phyloP scores from a whole-genome alignment of 179 eudicot species.

The Amaranthus tricolor region DNA sequence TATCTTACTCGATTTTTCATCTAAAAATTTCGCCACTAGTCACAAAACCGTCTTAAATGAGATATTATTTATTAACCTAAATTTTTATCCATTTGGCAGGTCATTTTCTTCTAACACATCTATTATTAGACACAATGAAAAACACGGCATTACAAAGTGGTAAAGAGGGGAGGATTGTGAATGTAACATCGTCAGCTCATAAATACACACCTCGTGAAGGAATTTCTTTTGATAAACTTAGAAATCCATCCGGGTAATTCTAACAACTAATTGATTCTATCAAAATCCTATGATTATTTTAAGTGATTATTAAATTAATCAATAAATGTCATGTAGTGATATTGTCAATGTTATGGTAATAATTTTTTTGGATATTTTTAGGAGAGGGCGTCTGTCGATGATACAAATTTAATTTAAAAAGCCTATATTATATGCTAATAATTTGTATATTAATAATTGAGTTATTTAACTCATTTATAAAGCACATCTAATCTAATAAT shows the following conservation, averaged over 20 bases:
- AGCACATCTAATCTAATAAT: no score
- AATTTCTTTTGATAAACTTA: constrained; percentile 63
- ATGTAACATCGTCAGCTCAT: constrained; percentile 73
- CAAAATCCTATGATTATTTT: neutral
- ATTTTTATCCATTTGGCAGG: constrained; percentile 36
- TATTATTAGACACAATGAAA: constrained; percentile 75
- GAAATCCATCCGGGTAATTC: constrained; percentile 51
- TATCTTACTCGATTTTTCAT: no score
- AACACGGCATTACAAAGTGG: constrained; percentile 51
- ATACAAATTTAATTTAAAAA: no score
- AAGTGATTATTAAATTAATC: neutral
- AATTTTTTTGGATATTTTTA: no score
- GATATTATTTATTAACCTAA: no score
- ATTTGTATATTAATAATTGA: no score
- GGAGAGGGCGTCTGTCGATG: no score
- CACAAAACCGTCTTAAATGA: no score
- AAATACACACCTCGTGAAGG: constrained; percentile 50
- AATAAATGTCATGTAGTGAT: neutral
- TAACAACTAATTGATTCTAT: neutral
- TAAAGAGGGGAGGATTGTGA: constrained; percentile 75
- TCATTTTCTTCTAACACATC: constrained; percentile 72
- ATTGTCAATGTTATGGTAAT: no score
- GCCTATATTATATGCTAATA: no score
- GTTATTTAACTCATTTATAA: no score
- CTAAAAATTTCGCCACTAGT: no score